Base-by-base conservation (phyloP, 2,329 filamentous ascomycete genomes). In the Neonectria coccinea region DNA sequence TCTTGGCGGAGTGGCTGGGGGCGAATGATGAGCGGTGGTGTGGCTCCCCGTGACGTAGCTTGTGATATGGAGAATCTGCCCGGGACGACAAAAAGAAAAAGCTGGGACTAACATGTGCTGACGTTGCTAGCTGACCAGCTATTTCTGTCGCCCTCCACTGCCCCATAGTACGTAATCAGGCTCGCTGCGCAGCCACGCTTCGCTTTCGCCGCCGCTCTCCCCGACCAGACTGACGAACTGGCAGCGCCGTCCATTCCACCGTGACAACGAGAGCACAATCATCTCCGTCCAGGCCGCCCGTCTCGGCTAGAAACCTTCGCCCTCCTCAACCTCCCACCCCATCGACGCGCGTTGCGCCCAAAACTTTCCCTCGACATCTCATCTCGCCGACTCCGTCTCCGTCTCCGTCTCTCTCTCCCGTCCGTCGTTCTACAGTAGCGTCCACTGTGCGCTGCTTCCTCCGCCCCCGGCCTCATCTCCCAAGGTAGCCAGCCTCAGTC, bases 361-460 rank as follows among this genome's bases (percentile, higher is more conserved):
- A 14, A 18, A 22, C 22, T 42, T 33, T 25, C 45, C 50, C 18
- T 9, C 47, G 45, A 59, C 36, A 6, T 14, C 11, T 12, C 47
- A 14, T 25, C 33, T 36, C 16, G 6, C 27, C 42, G 8, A 20
- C 42, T 45, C 27, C 45, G 8, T 29, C 16, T 14, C 16, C 20
- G 8, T 31, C 55, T 39, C 45, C 20, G 36, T 42, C 36, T 47
- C 47, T 62, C 53, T 53, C 53, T 62, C 53, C 25, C 25, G 25
- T 25, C 25, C 25, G 2, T 25, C 25, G 25, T 56, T 56, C 54
- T 58, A 25, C 25, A 25, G 25, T 25, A 65, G 60, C 61, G 59
- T 69, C 55, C 63, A 67, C 41, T 64, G 65, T 67, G 67, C 70
- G 63, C 64, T 68, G 63, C 70, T 66, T 67, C 69, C 47, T 50